A percentile compares a stretch with the other conserved stretches of the same genome.
These are phyloP conservation scores for Fragaria vesca DNA, from an alignment of 306 rosid genomes.

Conservation along the genomic window DNA sequence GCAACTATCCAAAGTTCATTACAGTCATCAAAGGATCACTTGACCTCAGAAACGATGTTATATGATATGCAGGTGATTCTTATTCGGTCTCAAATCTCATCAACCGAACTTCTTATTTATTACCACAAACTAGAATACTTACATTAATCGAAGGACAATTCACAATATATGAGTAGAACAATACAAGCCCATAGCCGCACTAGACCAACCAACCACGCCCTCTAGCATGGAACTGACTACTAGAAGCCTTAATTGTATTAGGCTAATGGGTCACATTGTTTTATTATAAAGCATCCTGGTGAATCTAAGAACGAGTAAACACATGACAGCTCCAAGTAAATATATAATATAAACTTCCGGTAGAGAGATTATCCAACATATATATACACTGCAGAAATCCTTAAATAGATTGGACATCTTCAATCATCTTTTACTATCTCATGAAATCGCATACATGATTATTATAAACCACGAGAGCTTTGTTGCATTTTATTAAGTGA, in stretches of 20 bases:
- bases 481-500: conserved; percentile 22
- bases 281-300: neutral
- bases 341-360: neutral
- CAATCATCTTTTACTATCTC: conserved; percentile 1
- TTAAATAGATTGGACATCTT: neutral
- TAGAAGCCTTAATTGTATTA: neutral
- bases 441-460: neutral
- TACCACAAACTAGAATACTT: neutral
- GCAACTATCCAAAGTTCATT: neutral
- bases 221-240: neutral
- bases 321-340: neutral
- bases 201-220: neutral
- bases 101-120: neutral
- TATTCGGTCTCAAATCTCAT: neutral
- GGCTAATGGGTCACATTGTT: neutral
- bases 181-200: neutral
- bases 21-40: neutral
- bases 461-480: conserved; percentile 16
- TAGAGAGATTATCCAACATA: neutral
- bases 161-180: neutral
- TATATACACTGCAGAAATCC: neutral
- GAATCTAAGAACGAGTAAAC: neutral
- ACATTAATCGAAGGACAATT: neutral
- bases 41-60: neutral
- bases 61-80: neutral